A percentile compares a stretch with the other conserved stretches of the same genome.
These are phyloP conservation scores for Oleoguttula mirabilis DNA, from an alignment of 495 filamentous ascomycete genomes.

Conservation along the genomic window DNA sequence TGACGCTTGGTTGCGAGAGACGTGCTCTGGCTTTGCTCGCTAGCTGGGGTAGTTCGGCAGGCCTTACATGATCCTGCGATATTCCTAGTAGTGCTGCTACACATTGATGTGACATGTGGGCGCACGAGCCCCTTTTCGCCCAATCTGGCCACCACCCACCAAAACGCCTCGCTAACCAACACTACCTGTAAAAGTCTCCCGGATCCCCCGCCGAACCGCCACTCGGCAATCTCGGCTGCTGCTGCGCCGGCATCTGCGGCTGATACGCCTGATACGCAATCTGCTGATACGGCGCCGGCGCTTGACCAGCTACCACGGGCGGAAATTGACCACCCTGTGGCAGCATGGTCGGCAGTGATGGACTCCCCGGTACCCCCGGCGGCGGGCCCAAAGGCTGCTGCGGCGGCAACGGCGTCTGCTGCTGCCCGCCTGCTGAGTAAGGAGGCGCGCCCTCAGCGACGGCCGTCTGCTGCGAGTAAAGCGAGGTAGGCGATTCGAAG, in stretches of 20 bases:
- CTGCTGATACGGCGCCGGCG: conserved; percentile 6
- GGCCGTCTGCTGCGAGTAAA: conserved; percentile 10
- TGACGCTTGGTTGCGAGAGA: no score
- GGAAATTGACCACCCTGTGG: neutral
- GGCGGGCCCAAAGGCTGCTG: conserved; percentile 13
- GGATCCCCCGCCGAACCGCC: conserved; percentile 19
- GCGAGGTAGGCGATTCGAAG: conserved; percentile 14
- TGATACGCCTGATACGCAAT: conserved; percentile 21
- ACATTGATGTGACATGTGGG: no score
- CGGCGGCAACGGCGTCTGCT: conserved; percentile 1
- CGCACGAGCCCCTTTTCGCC: no score
- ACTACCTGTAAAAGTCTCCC: conserved; percentile 24
- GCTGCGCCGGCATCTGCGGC: conserved; percentile 10
- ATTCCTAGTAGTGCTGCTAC: no score
- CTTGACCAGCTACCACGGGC: neutral
- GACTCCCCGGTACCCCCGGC: conserved; percentile 9
- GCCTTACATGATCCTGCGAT: no score
- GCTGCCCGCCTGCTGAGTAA: neutral
- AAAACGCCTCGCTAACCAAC: no score
- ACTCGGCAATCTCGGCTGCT: conserved; percentile 11
- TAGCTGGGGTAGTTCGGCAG: no score
- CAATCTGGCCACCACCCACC: no score
- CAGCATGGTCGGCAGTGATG: neutral
- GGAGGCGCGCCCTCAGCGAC: neutral
- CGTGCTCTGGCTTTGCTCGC: no score